Conservation (phyloP, 352 stramenopile species). For the Phytophthora macrochlamydospora region DNA sequence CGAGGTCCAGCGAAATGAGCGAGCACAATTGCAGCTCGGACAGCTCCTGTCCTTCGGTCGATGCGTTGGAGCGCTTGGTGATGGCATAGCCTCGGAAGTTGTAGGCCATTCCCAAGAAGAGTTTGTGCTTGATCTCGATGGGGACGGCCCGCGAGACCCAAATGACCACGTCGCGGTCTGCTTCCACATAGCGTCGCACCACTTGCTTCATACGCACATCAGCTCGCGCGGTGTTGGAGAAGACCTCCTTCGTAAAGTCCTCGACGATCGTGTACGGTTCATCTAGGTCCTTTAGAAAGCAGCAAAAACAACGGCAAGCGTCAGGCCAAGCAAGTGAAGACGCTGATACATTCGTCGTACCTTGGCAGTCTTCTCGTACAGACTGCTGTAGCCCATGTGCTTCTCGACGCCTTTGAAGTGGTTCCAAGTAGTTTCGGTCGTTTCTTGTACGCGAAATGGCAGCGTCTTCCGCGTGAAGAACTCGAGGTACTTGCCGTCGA, state of each 20-base stretch:
- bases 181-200: constrained; percentile 55
- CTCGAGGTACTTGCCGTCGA: constrained; percentile 30
- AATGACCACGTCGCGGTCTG: constrained; percentile 61
- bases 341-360: not conserved
- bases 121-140: constrained; percentile 53
- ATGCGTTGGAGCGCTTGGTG: constrained; percentile 36
- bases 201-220: constrained; percentile 61
- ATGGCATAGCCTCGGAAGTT: constrained; percentile 60
- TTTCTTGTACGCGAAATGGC: constrained; percentile 21
- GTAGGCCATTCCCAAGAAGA: constrained; percentile 33
- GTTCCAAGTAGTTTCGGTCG: constrained; percentile 20
- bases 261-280: constrained; percentile 64
- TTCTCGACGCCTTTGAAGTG: constrained; percentile 34
- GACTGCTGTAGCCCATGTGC: constrained; percentile 24
- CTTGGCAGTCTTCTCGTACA: constrained; percentile 35
- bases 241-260: constrained; percentile 57
- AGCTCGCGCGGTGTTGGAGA: constrained; percentile 46
- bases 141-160: constrained; percentile 53
- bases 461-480: constrained; percentile 30
- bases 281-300: constrained; percentile 16
- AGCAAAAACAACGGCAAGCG: not conserved
- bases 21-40: constrained; percentile 54
- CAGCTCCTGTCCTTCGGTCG: constrained; percentile 25
- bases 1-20: constrained; percentile 50
- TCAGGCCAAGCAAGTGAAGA: not conserved